Conservation (phyloP, 495 filamentous ascomycete species). For the Podospora australis region DNA sequence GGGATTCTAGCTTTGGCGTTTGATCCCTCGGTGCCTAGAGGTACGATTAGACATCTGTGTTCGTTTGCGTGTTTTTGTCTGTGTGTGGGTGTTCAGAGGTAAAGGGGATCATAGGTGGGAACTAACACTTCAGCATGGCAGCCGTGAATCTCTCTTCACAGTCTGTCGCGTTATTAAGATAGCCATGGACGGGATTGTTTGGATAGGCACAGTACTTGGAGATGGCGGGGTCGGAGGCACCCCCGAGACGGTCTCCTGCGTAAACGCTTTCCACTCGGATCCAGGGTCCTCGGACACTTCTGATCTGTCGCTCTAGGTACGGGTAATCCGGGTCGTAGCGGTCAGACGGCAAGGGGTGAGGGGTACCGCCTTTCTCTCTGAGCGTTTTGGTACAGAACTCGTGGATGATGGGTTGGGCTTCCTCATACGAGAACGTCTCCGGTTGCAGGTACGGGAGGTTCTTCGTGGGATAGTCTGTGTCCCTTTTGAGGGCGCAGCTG, state of each 20-base stretch:
- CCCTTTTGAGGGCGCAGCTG: neutral
- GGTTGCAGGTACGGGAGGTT: neutral
- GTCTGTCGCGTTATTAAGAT: neutral
- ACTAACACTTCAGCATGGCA: neutral
- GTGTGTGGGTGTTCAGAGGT: too few relatives aligned
- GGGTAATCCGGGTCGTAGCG: neutral
- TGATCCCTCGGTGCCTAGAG: neutral
- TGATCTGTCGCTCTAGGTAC: neutral
- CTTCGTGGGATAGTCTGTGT: neutral
- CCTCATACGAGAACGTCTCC: neutral
- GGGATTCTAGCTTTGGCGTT: neutral
- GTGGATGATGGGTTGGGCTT: neutral
- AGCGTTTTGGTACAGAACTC: neutral
- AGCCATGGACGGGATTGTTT: neutral
- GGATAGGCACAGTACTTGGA: neutral
- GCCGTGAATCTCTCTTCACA: neutral
- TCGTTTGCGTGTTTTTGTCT: too few relatives aligned
- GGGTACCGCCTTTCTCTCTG: neutral
- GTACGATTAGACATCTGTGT: too few relatives aligned
- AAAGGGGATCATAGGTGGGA: too few relatives aligned
- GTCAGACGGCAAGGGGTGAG: neutral
- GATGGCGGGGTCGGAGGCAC: neutral
- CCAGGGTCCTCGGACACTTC: neutral
- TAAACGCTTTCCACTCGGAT: neutral
- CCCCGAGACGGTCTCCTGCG: neutral